phyloP scores from a whole-genome alignment of 2,329 filamentous ascomycete species.

The Nothophoma quercina region DNA sequence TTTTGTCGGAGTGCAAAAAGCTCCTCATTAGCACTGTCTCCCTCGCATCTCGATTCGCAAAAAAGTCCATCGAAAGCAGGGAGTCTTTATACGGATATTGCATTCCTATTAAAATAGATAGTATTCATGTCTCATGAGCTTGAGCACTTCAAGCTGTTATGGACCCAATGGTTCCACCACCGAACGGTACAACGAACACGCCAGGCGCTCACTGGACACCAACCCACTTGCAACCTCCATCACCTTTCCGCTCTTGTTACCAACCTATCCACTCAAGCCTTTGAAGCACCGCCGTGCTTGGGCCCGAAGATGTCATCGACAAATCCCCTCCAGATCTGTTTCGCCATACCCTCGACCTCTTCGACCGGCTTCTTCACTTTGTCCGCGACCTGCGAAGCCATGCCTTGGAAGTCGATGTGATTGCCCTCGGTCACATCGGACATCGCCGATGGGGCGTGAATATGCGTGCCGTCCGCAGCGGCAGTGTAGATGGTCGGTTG shows the following conservation, averaged over 20 bases:
- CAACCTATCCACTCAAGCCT: constrained; percentile 28
- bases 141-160: constrained; percentile 45
- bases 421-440: constrained; percentile 66
- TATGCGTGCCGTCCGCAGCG: constrained; percentile 56
- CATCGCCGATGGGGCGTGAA: constrained; percentile 61
- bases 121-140: constrained; percentile 44
- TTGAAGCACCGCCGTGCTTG: constrained; percentile 34
- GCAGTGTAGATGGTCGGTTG: constrained; percentile 65
- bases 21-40: no score
- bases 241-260: no score
- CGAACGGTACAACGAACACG: constrained; percentile 4
- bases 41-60: no score
- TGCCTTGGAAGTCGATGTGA: constrained; percentile 62
- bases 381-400: constrained; percentile 59
- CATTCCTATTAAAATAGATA: constrained; percentile 25
- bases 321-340: constrained; percentile 57
- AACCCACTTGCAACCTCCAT: no score
- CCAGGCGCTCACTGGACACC: background rate
- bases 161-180: constrained; percentile 20
- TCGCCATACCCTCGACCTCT: constrained; percentile 52
- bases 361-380: constrained; percentile 47
- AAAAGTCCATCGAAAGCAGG: no score
- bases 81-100: no score
- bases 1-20: no score
- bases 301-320: constrained; percentile 59